These are phyloP conservation scores for Malus hybrid DNA, from an alignment of 331 rosid species.

Conservation along the genomic window DNA sequence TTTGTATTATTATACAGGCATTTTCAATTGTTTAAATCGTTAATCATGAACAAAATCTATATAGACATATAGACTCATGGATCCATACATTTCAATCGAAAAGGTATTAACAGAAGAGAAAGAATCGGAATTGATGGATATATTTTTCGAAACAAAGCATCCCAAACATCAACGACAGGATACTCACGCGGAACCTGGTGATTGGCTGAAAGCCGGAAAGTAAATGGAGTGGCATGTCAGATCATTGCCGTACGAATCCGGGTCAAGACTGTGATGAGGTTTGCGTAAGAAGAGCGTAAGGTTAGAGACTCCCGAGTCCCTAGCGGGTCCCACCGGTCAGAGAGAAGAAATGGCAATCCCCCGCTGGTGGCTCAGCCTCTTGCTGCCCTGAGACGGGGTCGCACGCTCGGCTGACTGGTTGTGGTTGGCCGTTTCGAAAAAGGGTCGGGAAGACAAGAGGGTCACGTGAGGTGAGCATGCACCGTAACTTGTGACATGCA, in stretches of 20 bases:
- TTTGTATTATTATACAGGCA: no score
- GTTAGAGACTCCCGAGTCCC: background rate
- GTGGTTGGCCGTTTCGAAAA: background rate
- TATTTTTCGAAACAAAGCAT: background rate
- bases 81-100: no score
- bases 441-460: background rate
- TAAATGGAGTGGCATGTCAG: background rate
- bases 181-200: background rate
- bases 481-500: constrained; percentile 34
- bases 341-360: background rate
- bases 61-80: no score
- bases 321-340: background rate
- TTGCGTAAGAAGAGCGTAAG: background rate
- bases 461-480: constrained; percentile 33
- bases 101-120: no score
- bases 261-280: background rate
- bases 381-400: constrained; percentile 12
- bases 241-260: background rate
- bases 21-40: no score
- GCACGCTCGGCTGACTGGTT: background rate
- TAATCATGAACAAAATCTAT: no score
- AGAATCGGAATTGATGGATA: no score
- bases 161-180: background rate
- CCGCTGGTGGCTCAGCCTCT: background rate
- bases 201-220: background rate